Evolutionary conservation across 108 stramenopile species (phyloP).

Genomic region (Nitzschia sp.): DNA sequence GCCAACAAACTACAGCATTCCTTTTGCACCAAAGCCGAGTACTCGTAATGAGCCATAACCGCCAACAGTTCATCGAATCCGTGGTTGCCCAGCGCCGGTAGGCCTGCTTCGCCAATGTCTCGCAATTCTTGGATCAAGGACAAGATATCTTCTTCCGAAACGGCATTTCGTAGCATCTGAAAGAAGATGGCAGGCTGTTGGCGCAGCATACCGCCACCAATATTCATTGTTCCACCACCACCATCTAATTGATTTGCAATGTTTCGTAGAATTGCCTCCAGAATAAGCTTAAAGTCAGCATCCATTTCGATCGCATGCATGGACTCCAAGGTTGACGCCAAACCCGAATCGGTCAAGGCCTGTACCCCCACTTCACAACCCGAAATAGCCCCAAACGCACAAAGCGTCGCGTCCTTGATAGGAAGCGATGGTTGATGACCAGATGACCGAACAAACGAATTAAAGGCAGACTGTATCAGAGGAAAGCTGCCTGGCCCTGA

Average conservation of each 20-base stretch:
- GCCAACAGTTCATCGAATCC: conserved; percentile 18
- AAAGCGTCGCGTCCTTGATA: conserved; percentile 29
- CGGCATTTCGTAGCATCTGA: conserved; percentile 17
- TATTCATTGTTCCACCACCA: background rate
- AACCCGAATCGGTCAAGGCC: conserved; percentile 5
- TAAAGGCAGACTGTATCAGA: conserved; percentile 20
- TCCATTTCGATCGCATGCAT: conserved; percentile 20
- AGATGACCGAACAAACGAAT: conserved; percentile 4
- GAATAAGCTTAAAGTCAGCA: conserved; percentile 15
- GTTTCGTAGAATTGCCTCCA: conserved; percentile 14
- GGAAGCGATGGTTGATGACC: conserved; percentile 6
- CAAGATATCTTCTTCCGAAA: background rate
- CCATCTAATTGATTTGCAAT: background rate
- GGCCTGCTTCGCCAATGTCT: background rate
- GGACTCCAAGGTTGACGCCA: conserved; percentile 1
- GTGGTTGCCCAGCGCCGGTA: conserved; percentile 11
- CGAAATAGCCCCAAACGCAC: conserved; percentile 21
- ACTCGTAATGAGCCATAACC: conserved; percentile 6
- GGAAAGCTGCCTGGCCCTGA: conserved; percentile 4
- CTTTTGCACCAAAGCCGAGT: conserved; percentile 21
- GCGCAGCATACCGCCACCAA: conserved; percentile 6
- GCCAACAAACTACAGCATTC: conserved; percentile 22
- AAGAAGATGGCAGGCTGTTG: conserved; percentile 21
- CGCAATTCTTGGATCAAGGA: conserved; percentile 15
- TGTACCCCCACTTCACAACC: conserved; percentile 23